Evolutionary conservation across 192 early-diverging fungal genomes (phyloP).

Genomic region (Martensiomyces pterosporus): DNA sequence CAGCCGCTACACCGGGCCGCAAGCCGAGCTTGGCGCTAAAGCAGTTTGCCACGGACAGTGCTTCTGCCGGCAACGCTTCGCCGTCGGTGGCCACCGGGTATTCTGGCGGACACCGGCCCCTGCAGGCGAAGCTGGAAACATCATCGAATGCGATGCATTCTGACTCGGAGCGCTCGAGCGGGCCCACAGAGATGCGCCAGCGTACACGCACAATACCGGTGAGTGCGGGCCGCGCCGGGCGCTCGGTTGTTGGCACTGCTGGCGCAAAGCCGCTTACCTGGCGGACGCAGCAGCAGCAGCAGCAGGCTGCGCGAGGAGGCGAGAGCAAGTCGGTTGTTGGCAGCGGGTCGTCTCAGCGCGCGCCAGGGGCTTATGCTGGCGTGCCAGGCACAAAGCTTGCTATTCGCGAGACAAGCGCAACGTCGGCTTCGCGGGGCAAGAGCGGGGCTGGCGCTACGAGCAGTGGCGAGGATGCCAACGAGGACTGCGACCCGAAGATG

Average conservation of each 20-base stretch:
- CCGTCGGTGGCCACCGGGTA: background rate
- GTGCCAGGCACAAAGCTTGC: constrained; percentile 25
- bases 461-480: constrained; percentile 20
- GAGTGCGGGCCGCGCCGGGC: constrained; percentile 12
- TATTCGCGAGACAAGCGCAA: constrained; percentile 22
- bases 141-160: constrained; percentile 4
- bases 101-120: constrained; percentile 23
- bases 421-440: constrained; percentile 18
- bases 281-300: constrained; percentile 44
- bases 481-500: constrained; percentile 10
- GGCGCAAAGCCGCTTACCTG: constrained; percentile 37
- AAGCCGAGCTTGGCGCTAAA: too few relatives aligned
- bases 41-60: too few relatives aligned
- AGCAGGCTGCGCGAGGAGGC: constrained; percentile 37
- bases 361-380: constrained; percentile 25
- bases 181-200: background rate
- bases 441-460: too few relatives aligned
- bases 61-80: background rate
- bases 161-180: constrained; percentile 1
- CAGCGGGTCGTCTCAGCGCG: constrained; percentile 25
- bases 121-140: constrained; percentile 46
- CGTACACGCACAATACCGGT: background rate
- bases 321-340: constrained; percentile 14
- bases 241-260: constrained; percentile 9
- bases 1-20: background rate